Evolutionary conservation across 148 eudicot genomes (phyloP).

Genomic region (Silene conica): DNA sequence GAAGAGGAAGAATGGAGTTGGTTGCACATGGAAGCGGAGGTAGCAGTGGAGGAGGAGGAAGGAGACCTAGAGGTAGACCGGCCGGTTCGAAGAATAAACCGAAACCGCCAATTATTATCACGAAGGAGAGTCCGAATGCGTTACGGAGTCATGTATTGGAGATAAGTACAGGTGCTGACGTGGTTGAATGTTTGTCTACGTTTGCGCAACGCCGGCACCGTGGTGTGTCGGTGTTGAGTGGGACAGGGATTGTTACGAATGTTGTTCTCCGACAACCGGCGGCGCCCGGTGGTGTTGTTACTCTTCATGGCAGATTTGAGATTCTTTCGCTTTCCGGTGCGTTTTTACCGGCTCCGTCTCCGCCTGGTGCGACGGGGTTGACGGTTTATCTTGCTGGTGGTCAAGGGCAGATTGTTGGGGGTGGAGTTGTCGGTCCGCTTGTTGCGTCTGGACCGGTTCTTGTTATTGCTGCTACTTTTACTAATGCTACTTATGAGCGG

Average conservation of each 20-base stretch:
- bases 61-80: conserved; percentile 67
- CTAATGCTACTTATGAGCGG: conserved; percentile 56
- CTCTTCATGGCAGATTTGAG: conserved; percentile 65
- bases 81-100: conserved; percentile 77
- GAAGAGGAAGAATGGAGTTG: conserved; percentile 28
- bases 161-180: conserved; percentile 50
- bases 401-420: conserved; percentile 79
- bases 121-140: conserved; percentile 64
- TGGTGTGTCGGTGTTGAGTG: conserved; percentile 62
- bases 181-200: conserved; percentile 41
- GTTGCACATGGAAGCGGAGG: conserved; percentile 35
- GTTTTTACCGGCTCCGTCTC: conserved; percentile 63
- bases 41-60: conserved; percentile 14
- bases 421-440: conserved; percentile 50
- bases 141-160: conserved; percentile 65
- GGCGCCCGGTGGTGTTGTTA: conserved; percentile 51
- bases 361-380: conserved; percentile 58
- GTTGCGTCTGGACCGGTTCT: conserved; percentile 68
- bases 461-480: conserved; percentile 61
- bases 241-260: conserved; percentile 59
- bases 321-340: conserved; percentile 64
- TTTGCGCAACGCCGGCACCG: conserved; percentile 57
- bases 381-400: conserved; percentile 66
- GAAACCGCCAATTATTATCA: conserved; percentile 58
- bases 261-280: conserved; percentile 62